Conservation (phyloP, 768 basidiomycete genomes). For the Gelatoporia subvermispora region DNA sequence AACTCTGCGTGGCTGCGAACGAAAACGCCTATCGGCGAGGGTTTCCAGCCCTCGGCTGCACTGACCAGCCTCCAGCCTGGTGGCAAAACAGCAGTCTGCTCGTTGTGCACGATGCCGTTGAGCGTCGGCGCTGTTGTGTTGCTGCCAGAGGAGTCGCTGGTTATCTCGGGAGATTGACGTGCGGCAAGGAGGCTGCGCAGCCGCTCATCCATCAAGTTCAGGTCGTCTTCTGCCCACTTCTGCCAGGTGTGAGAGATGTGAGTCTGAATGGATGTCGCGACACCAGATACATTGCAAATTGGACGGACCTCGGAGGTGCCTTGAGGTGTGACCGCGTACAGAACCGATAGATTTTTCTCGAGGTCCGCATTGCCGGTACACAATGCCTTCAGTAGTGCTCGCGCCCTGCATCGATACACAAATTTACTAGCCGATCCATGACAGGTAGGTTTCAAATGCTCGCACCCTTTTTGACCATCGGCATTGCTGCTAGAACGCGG, state of each 20-base stretch:
- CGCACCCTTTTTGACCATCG: constrained; percentile 30
- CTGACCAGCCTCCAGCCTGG: constrained; percentile 54
- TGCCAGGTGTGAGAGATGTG: constrained; percentile 15
- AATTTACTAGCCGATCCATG: neutral
- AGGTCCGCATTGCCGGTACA: constrained; percentile 28
- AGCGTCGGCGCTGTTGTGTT: no score
- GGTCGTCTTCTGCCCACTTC: constrained; percentile 48
- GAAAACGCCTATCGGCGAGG: constrained; percentile 66
- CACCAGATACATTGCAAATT: neutral
- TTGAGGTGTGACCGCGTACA: neutral
- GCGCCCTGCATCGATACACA: constrained; percentile 17
- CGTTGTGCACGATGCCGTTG: neutral
- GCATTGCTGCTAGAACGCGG: constrained; percentile 17
- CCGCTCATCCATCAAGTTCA: constrained; percentile 53
- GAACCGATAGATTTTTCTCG: constrained; percentile 6
- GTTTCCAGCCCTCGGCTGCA: constrained; percentile 45
- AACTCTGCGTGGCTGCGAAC: constrained; percentile 2
- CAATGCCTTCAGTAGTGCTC: constrained; percentile 36
- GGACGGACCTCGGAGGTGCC: constrained; percentile 1
- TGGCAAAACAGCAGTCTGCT: constrained; percentile 11
- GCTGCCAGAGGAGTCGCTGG: neutral
- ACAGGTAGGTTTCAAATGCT: neutral
- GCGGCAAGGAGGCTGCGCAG: constrained; percentile 33
- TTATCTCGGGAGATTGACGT: neutral
- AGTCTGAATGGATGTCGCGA: no score